A percentile compares a stretch with the other conserved stretches of the same genome.
Conservation (phyloP, 2,329 filamentous ascomycete genomes). For the Sporothrix luriei region DNA sequence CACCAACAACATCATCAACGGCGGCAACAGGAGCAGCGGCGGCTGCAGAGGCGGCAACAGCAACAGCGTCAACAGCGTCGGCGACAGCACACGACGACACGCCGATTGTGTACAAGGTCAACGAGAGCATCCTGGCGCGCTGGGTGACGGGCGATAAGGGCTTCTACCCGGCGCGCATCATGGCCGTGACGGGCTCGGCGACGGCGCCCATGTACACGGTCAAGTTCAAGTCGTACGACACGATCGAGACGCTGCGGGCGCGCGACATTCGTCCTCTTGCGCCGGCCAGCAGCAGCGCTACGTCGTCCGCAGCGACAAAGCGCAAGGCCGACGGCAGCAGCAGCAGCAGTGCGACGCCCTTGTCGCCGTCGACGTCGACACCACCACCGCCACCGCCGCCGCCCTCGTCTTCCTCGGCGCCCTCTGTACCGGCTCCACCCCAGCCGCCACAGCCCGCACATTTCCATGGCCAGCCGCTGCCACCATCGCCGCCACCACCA, state of each 20-base stretch:
- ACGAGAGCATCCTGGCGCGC: slow-evolving; percentile 86
- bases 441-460: slow-evolving; percentile 29
- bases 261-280: slow-evolving; percentile 80
- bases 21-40: slow-evolving; percentile 44
- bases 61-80: slow-evolving; percentile 44
- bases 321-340: slow-evolving; percentile 79
- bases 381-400: slow-evolving; percentile 4
- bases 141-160: slow-evolving; percentile 87
- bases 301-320: slow-evolving; percentile 50
- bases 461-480: background rate
- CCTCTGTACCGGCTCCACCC: slow-evolving; percentile 41
- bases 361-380: background rate
- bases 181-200: slow-evolving; percentile 89
- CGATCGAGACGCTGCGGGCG: slow-evolving; percentile 76
- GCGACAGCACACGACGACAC: slow-evolving; percentile 40
- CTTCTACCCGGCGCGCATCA: slow-evolving; percentile 91
- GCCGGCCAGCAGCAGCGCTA: background rate
- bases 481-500: slow-evolving; percentile 31
- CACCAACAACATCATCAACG: slow-evolving; percentile 42
- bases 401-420: slow-evolving; percentile 40
- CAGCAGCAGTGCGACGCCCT: slow-evolving; percentile 51
- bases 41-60: background rate
- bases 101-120: slow-evolving; percentile 71
- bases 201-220: slow-evolving; percentile 90
- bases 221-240: slow-evolving; percentile 90